Evolutionary conservation across 192 early-diverging fungal species (phyloP), one percentile per base, ranked within the genome.

Genomic region (Backusella macrospora): DNA sequence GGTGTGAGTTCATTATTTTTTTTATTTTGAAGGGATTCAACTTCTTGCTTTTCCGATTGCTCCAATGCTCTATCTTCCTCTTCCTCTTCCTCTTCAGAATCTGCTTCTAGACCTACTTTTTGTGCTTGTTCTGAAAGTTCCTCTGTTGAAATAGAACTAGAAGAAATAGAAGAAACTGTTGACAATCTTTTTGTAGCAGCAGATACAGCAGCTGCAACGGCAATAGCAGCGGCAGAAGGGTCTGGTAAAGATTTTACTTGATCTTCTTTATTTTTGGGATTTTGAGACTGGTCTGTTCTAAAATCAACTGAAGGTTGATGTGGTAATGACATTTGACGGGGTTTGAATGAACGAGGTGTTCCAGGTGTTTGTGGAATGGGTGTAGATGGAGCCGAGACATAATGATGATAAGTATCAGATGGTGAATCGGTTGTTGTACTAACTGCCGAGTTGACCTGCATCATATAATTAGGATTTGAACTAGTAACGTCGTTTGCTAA

Each of bases 331-430:
- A 59, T 14, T 68, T 68, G 67, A 47, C 67, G 67, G 29, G 67
- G 45, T 68, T 68, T 68, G 13, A 47, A 16, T 6, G 71, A 72
- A 62, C 59, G 71, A 34, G 71, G 71, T 64, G 71, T 72, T 42
- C 71, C 71, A 46, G 71, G 71, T 16, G 59, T 72, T 15, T 43
- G 55, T 14, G 55, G 71, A 34, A 59, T 29, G 16, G 71, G 55
- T 1, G 62, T 62, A 45, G 55, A 72, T 29, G 71, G 71, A 43
- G 71, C 71, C 15, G 71, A 72, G 0, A 37, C 59, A 26, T 64
- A 64, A 38, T 59, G 52, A 26, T 59, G 52, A 26, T 62, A 34
- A 2, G 45, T 34, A 63, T 72, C 71, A 47, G 71, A 72, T 13
- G 55, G 71, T 45, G 71, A 45, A 47, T 65, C 62, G 8, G 63